Evolutionary conservation across 129 eudicot genomes (phyloP).

Genomic region (Logfia minima): DNA sequence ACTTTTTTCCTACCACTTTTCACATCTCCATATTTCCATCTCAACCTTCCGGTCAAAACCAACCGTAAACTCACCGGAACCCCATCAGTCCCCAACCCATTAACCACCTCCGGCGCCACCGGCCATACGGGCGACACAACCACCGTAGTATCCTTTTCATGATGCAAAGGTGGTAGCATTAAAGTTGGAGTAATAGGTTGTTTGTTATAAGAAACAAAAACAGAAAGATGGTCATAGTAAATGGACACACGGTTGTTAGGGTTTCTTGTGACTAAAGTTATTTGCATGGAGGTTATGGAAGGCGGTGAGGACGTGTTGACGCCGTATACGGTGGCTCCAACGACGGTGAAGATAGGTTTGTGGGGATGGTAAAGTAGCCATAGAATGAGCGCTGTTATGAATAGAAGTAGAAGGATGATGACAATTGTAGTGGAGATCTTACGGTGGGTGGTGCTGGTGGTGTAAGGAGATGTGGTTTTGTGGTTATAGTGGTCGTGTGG

Average conservation of each 20-base stretch:
- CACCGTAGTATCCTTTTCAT: neutral
- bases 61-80: conserved; percentile 4
- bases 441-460: neutral
- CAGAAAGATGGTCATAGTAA: neutral
- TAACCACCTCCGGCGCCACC: neutral
- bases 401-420: neutral
- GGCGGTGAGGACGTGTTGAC: neutral
- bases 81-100: neutral
- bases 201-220: neutral
- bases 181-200: neutral
- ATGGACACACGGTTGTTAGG: conserved; percentile 4
- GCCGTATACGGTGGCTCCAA: neutral
- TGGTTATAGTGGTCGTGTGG: neutral
- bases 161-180: conserved; percentile 3
- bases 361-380: conserved; percentile 5
- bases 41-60: conserved; percentile 47
- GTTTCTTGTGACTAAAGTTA: neutral
- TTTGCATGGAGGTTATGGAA: neutral
- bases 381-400: neutral
- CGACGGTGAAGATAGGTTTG: neutral
- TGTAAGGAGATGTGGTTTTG: neutral
- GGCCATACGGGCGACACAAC: neutral
- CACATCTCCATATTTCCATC: conserved; percentile 45
- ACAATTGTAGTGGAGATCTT: neutral
- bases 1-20: conserved; percentile 37